Percentiles rank a stretch among this genome's conserved stretches.
Evolutionary conservation across 495 filamentous ascomycete genomes (phyloP).

Genomic region (Lophiotrema nucula): DNA sequence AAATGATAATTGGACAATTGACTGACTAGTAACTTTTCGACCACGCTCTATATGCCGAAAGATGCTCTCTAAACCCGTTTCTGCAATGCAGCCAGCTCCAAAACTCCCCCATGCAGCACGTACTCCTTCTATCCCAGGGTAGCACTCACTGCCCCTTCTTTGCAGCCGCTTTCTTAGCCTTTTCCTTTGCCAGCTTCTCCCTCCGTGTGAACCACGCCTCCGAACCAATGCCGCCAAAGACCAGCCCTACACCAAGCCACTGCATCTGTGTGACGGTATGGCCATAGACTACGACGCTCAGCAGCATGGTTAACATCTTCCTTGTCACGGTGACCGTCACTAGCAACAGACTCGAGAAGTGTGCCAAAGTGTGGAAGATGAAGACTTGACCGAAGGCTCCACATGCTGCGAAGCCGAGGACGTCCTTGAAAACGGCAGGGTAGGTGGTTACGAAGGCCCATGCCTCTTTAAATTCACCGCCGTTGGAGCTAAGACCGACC

Average conservation of each 20-base stretch:
- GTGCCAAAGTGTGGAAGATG: slow-evolving; percentile 92
- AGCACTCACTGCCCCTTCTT: slow-evolving; percentile 18
- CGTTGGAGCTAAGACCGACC: slow-evolving; percentile 62
- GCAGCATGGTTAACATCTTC: slow-evolving; percentile 98
- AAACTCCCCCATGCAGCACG: neutral
- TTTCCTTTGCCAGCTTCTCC: slow-evolving; percentile 71
- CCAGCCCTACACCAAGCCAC: slow-evolving; percentile 85
- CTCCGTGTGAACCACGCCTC: slow-evolving; percentile 77
- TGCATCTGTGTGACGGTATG: slow-evolving; percentile 81
- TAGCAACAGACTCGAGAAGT: slow-evolving; percentile 86
- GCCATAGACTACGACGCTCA: slow-evolving; percentile 92
- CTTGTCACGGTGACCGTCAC: slow-evolving; percentile 96
- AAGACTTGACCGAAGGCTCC: slow-evolving; percentile 94
- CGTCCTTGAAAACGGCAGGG: slow-evolving; percentile 76
- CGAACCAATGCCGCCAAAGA: slow-evolving; percentile 92
- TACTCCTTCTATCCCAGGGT: no score
- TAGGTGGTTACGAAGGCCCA: slow-evolving; percentile 73
- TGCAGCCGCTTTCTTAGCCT: slow-evolving; percentile 41
- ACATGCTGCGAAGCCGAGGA: slow-evolving; percentile 87
- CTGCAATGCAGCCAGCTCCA: no score
- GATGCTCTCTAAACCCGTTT: no score
- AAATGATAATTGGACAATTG: no score
- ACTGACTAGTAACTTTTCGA: no score
- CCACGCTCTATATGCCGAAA: neutral
- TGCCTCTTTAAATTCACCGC: slow-evolving; percentile 74